A percentile compares a stretch with the other conserved stretches of the same genome.
phyloP scores from a whole-genome alignment of 164 flowering plant species.

The Macadamia tetraphylla region DNA sequence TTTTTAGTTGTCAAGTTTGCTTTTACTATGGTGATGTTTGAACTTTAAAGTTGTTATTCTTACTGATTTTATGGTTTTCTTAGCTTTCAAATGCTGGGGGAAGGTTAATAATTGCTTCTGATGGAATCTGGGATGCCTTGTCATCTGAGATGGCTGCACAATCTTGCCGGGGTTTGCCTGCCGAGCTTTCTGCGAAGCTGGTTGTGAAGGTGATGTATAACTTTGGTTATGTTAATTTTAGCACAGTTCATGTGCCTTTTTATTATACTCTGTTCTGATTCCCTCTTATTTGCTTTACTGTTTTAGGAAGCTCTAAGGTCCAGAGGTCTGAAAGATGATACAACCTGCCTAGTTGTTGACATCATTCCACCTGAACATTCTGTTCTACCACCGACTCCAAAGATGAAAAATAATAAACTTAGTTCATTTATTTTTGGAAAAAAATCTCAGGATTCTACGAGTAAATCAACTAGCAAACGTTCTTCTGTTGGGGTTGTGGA shows the following conservation, averaged over 20 bases:
- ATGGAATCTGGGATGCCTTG: conserved; percentile 72
- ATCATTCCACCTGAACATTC: conserved; percentile 48
- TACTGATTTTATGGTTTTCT: neutral
- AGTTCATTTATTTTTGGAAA: conserved; percentile 46
- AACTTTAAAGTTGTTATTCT: too few relatives aligned
- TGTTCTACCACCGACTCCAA: conserved; percentile 38
- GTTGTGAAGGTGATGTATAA: conserved; percentile 45
- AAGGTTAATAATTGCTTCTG: conserved; percentile 66
- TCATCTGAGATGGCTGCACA: conserved; percentile 63
- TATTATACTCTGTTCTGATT: neutral
- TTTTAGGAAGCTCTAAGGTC: conserved; percentile 56
- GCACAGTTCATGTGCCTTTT: neutral
- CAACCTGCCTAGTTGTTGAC: conserved; percentile 72
- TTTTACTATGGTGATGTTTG: neutral
- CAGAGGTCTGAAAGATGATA: conserved; percentile 74
- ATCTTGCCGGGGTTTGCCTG: conserved; percentile 54
- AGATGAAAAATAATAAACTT: conserved; percentile 41
- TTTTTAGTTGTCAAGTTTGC: neutral
- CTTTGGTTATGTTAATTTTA: too few relatives aligned
- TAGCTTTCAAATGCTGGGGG: conserved; percentile 68
- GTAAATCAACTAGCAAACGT: conserved; percentile 42
- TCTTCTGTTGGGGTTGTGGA: conserved; percentile 76
- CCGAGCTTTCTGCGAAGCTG: conserved; percentile 62
- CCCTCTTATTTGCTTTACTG: neutral
- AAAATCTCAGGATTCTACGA: conserved; percentile 25